Conservation (phyloP, 331 rosid genomes). For the Quercus phellos region DNA sequence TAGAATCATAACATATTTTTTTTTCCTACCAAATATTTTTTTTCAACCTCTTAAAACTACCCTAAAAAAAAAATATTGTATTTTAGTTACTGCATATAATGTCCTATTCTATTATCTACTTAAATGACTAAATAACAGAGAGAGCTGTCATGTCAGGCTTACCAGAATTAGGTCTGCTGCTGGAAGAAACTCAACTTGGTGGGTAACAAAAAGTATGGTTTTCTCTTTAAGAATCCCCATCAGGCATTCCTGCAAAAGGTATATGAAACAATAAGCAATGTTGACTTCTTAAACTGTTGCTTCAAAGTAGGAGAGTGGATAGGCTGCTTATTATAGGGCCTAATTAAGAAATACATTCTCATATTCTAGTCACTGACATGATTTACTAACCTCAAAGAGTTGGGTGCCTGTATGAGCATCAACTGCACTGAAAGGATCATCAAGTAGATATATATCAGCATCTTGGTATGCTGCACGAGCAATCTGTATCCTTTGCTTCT, state of each 20-base stretch:
- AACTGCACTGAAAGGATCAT: constrained; percentile 95
- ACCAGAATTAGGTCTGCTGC: constrained; percentile 93
- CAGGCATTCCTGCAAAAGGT: constrained; percentile 67
- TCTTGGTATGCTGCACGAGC: constrained; percentile 92
- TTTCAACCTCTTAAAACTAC: not conserved
- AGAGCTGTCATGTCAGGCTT: constrained; percentile 21
- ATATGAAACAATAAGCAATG: constrained; percentile 1
- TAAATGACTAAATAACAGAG: not conserved
- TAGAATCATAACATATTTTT: not conserved
- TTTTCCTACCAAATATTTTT: not conserved
- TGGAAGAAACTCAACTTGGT: constrained; percentile 98
- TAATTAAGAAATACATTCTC: not conserved
- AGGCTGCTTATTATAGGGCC: not conserved
- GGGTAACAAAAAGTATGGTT: constrained; percentile 84
- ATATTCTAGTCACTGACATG: not conserved
- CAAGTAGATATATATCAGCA: constrained; percentile 86
- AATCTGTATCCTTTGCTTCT: constrained; percentile 90
- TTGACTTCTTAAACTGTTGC: not conserved
- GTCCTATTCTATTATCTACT: not conserved
- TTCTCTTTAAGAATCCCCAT: constrained; percentile 85
- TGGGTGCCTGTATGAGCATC: constrained; percentile 98
- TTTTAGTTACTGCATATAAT: not conserved
- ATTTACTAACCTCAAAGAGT: constrained; percentile 64
- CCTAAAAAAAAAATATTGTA: not conserved
- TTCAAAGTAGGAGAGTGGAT: not conserved